Conservation (phyloP, 2,329 filamentous ascomycete genomes). For the Mollisiaceae sp. region DNA sequence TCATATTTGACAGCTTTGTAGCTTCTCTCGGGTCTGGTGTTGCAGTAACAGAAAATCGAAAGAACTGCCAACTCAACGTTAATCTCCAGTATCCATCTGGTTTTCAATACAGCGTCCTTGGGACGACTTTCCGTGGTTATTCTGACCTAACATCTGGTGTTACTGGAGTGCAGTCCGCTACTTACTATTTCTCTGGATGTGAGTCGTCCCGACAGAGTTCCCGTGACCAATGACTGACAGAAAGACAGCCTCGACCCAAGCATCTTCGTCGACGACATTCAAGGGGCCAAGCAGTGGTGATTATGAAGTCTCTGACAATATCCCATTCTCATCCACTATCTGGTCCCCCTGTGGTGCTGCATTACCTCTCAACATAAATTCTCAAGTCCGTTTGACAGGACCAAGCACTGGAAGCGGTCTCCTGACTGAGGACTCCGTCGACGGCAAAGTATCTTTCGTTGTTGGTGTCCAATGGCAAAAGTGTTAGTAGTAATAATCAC, state of each 20-base stretch:
- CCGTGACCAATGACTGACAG: conserved; percentile 1
- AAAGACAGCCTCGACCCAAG: conserved; percentile 42
- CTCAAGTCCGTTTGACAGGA: conserved; percentile 50
- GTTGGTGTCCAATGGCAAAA: conserved; percentile 49
- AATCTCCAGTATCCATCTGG: conserved; percentile 56
- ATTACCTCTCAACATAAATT: conserved; percentile 59
- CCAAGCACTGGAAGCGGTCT: conserved; percentile 44
- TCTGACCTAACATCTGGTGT: conserved; percentile 52
- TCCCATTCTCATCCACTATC: conserved; percentile 51
- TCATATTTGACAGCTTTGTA: conserved; percentile 58
- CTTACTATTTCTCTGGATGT: conserved; percentile 58
- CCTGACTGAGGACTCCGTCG: conserved; percentile 54
- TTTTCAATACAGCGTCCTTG: conserved; percentile 58
- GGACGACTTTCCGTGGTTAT: conserved; percentile 58
- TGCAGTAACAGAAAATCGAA: conserved; percentile 50
- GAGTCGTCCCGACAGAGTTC: conserved; percentile 14
- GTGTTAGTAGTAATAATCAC: conserved; percentile 21
- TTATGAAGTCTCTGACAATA: conserved; percentile 50
- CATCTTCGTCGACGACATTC: conserved; percentile 48
- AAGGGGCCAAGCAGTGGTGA: conserved; percentile 48
- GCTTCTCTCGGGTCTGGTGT: conserved; percentile 54
- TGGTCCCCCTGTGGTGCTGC: conserved; percentile 58
- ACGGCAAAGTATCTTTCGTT: conserved; percentile 52
- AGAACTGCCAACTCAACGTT: conserved; percentile 60
- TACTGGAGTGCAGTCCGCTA: conserved; percentile 54